These are phyloP conservation scores for Debaryomyces castellii DNA, from an alignment of 805 yeast genomes.

Conservation along the genomic window DNA sequence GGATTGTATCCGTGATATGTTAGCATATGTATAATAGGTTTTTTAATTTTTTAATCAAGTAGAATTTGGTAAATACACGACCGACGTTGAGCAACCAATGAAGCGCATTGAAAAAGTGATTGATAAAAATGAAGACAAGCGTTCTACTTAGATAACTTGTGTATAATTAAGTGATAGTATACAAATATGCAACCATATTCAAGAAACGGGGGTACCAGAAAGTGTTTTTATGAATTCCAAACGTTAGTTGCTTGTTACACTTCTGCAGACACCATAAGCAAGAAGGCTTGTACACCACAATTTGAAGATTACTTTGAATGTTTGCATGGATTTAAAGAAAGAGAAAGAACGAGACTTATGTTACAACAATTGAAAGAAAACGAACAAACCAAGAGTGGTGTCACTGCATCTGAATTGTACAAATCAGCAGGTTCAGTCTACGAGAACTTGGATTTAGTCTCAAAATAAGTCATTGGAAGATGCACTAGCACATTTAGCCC, in stretches of 20 bases:
- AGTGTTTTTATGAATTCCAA: slow-evolving; percentile 48
- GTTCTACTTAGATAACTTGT: slow-evolving; percentile 32
- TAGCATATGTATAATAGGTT: slow-evolving; percentile 61
- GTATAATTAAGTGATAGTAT: slow-evolving; percentile 18
- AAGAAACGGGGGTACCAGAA: slow-evolving; percentile 48
- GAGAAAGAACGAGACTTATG: slow-evolving; percentile 45
- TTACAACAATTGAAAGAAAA: slow-evolving; percentile 46
- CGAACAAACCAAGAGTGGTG: slow-evolving; percentile 38
- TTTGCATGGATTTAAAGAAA: slow-evolving; percentile 46
- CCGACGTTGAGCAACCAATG: background rate
- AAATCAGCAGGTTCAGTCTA: slow-evolving; percentile 40
- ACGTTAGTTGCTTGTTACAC: slow-evolving; percentile 44
- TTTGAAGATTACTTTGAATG: slow-evolving; percentile 49
- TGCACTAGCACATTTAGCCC: background rate
- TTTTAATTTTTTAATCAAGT: background rate
- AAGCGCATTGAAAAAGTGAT: slow-evolving; percentile 6
- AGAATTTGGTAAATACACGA: background rate
- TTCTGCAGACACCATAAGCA: slow-evolving; percentile 41
- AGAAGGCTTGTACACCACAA: slow-evolving; percentile 42
- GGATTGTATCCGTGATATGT: slow-evolving; percentile 65
- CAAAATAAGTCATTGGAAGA: slow-evolving; percentile 4
- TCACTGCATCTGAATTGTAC: slow-evolving; percentile 43
- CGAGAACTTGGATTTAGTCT: slow-evolving; percentile 43
- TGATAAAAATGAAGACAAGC: slow-evolving; percentile 1
- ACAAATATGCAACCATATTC: slow-evolving; percentile 44